Base-by-base conservation (phyloP, 768 basidiomycete genomes). In the Agaricus blazei region DNA sequence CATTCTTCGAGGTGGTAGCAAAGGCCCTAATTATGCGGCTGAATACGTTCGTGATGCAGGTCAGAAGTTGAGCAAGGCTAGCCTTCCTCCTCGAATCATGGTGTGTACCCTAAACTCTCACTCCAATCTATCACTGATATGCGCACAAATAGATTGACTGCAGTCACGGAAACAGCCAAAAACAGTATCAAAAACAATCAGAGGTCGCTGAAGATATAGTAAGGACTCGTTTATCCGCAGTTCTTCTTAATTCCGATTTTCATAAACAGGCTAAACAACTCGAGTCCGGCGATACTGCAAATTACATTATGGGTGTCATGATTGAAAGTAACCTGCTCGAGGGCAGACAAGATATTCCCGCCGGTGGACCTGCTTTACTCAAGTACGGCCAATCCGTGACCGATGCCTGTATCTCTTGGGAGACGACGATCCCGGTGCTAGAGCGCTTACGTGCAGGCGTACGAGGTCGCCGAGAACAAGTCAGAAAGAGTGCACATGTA, bases 131-230 rank as follows among this genome's bases (percentile, higher is more conserved):
- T 3, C 36, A 36, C n/a, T 24, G 12, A 46, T 47, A 26, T 40
- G 38, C 44, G 37, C 48, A 37, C 23, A 9, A 60, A 29, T 65
- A 96, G 94, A 85, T 97, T 60, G 93, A 96, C 70, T 96, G 96
- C 79, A 95, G 93, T 63, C 95, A 98, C 67, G 94, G 96, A 57
- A 98, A 98, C 72, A 92, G 89, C 63, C 83, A 79, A 57, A 98
- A 99, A 72, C 90, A 97, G 66, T 90, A 96, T 69, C 75, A 81
- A 57, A 90, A 85, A 62, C 96, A 99, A 72, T 74, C 85, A 3
- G 85, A 89, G 56, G 96, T 98, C 36, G 92, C 90, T 7, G 88
- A 91, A 31, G 87, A 96, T 65, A 87, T 99, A 60, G 94, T 93
- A 63, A 69, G 85, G 68, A 47, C 54, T 60, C 54, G 42, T 52